Base-by-base conservation (phyloP, 306 rosid genomes). In the Lathyrus tuberosus region DNA sequence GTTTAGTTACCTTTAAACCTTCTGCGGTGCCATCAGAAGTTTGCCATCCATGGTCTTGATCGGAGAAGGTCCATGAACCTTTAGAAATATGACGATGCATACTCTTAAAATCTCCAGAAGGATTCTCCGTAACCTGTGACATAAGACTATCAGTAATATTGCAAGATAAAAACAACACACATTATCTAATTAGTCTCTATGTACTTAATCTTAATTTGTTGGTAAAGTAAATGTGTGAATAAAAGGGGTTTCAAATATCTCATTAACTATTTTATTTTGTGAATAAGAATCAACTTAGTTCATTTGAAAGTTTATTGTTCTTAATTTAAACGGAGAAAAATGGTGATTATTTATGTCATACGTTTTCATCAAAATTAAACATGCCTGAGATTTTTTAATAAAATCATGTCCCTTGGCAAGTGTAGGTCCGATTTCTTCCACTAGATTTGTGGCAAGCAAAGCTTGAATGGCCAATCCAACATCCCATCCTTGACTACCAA, bases 41-140 rank as follows among this genome's bases (percentile, higher is more conserved):
- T 77, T 88, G 93, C 97, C 96, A 91, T 74, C 96, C 97, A 14
- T 88, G 96, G 69, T 91, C 97, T 62, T 79, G 83, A 52, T 91
- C 91, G 8, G 97, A 91, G 67, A 88, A 88, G 26, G 96, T 83
- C 97, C 97, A 91, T 7, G 89, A 65, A 11, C 97, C 97, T 76
- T 88, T 91, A 9, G 93, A 91, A 54, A 82, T 91, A 74, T 91
- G 96, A 47, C 91, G 87, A 71, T 77, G 8, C 96, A 89, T 89
- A 20, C 77, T 73, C 54, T 72, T 77, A 53, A 89, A 89, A 64
- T 88, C 85, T 31, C 91, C 93, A 0, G 61, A 76, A 41, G 91
- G 87, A 38, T 91, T 84, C 13, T 83, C 86, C 20, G 76, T 83
- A 2, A 86, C 90, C 92, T 87, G 20, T 10, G 12, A 4, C 52